Conservation (phyloP, 257 asterid species). For the Primulina huaijiensis region DNA sequence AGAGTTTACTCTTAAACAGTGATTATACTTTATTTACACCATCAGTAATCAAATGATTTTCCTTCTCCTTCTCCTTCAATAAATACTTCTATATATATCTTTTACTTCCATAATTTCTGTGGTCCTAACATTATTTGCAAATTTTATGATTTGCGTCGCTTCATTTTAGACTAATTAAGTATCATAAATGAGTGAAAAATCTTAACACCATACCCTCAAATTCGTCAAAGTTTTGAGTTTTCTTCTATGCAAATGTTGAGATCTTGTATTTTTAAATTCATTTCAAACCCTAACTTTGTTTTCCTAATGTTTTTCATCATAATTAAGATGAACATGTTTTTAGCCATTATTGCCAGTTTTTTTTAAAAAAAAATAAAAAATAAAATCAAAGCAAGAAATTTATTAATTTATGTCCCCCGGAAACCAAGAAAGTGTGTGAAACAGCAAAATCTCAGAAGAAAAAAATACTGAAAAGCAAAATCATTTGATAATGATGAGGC, state of each 20-base stretch:
- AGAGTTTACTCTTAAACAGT: slow-evolving; percentile 44
- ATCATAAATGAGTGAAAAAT: not conserved
- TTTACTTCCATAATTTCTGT: not conserved
- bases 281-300: slow-evolving; percentile 33
- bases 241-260: not conserved
- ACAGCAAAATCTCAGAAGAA: slow-evolving; percentile 28
- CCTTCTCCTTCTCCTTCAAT: slow-evolving; percentile 18
- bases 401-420: slow-evolving; percentile 39
- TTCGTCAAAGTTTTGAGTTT: not conserved
- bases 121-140: not conserved
- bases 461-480: slow-evolving; percentile 29
- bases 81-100: slow-evolving; percentile 25
- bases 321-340: not conserved
- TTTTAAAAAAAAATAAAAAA: not conserved
- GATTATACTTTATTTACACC: slow-evolving; percentile 20
- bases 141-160: not conserved
- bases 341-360: not conserved
- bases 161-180: not conserved
- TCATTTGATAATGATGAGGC: slow-evolving; percentile 90
- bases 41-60: slow-evolving; percentile 23
- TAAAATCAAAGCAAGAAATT: slow-evolving; percentile 18
- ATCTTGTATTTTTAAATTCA: not conserved
- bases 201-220: no score
- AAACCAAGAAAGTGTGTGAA: slow-evolving; percentile 39
- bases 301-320: not conserved